phyloP scores from a whole-genome alignment of 179 eudicot species.

The Actinidia chinensis region DNA sequence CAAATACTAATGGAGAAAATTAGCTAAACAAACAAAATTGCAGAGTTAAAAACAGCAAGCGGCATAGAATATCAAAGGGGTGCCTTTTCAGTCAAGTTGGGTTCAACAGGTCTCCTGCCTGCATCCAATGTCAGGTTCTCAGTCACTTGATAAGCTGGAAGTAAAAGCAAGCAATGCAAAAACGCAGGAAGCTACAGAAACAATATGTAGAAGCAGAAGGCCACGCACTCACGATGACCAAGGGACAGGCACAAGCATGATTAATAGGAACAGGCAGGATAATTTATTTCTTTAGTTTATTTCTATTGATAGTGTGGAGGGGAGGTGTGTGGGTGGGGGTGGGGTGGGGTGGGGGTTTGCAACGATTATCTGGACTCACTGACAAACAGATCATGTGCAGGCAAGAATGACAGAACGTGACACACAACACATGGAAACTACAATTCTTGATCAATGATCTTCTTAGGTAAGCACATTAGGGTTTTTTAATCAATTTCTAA shows the following conservation, averaged over 20 bases:
- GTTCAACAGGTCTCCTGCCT: conserved; percentile 53
- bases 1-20: conserved; percentile 24
- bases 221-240: not conserved
- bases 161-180: conserved; percentile 9
- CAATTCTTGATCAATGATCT: no score
- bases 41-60: not conserved
- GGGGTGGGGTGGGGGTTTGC: no score
- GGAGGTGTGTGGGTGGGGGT: no score
- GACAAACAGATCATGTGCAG: no score
- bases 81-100: conserved; percentile 71
- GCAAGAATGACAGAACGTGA: no score
- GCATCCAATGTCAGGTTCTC: conserved; percentile 24
- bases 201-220: not conserved
- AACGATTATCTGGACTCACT: no score
- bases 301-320: no score
- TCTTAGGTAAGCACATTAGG: no score
- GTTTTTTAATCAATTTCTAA: no score
- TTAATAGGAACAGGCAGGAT: not conserved
- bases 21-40: conserved; percentile 27
- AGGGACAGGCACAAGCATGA: conserved; percentile 4
- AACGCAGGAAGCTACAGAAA: not conserved
- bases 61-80: not conserved
- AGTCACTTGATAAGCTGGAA: not conserved
- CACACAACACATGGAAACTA: no score
- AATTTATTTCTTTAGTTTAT: no score